phyloP scores from a whole-genome alignment of 164 flowering plant genomes.

The Saururus chinensis region DNA sequence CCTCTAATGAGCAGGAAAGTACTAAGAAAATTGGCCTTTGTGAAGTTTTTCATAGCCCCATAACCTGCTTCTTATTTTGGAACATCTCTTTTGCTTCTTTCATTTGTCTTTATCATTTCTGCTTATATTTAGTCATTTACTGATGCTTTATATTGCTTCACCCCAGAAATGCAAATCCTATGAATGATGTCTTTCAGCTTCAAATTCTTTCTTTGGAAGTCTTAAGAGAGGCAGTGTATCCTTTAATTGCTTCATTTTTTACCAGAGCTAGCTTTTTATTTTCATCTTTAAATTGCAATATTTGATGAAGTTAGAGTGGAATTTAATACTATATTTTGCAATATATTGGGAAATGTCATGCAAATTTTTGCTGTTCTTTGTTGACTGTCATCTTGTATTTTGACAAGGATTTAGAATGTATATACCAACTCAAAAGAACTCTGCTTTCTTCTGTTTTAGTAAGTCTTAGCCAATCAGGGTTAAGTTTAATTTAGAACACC shows the following conservation, averaged over 20 bases:
- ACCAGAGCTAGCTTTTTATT: neutral
- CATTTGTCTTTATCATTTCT: neutral
- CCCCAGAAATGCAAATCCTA: slow-evolving; percentile 45
- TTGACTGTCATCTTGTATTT: no score
- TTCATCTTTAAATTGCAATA: no score
- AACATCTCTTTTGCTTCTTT: neutral
- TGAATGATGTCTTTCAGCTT: slow-evolving; percentile 41
- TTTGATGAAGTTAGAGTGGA: no score
- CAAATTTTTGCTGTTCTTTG: no score
- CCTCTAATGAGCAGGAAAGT: no score
- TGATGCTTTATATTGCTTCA: neutral
- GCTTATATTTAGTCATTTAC: neutral
- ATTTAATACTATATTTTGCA: no score
- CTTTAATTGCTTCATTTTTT: slow-evolving; percentile 19
- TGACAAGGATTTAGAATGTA: no score
- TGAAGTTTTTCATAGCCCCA: neutral
- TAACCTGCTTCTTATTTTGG: neutral
- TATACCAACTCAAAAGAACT: no score
- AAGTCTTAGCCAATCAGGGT: neutral
- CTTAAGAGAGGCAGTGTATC: slow-evolving; percentile 94
- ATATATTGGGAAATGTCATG: no score
- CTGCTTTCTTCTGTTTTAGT: no score
- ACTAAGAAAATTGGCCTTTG: no score
- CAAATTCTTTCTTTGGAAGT: slow-evolving; percentile 87
- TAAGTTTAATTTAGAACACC: neutral